Evolutionary conservation across 768 basidiomycete genomes (phyloP), one percentile per base, ranked within the genome.

Genomic region (Austroboletus eburneus): DNA sequence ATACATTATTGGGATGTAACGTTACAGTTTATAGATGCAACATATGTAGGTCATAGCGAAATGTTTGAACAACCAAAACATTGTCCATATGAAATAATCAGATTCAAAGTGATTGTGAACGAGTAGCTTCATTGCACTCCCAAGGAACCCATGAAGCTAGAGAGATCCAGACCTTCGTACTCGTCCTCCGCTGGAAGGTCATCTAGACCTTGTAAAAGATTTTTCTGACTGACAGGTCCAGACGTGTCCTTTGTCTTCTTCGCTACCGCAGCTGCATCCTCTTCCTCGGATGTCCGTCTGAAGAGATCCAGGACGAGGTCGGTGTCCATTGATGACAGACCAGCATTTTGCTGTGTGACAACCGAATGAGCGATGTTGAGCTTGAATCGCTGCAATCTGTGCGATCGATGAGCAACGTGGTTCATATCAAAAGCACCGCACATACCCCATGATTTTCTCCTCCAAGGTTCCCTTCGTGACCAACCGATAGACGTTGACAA

Each of bases 391-490:
- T 99, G 96, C 51, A 99, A 67, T 29, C 95, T 97, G 63, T 36
- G 41, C 23, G 17, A 45, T 17, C 24, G 34, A 34, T 54, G 27
- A 51, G 56, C 42, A 36, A 49, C 42, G 9, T 36, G 30, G 20
- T 2, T 10, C 45, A 33, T 25, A 4, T 29, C 27, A 10, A 8
- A 22, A 23, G 25, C 30, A 37, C 9, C 24, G 70, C 83, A 24
- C 50, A 53, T 65, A 96, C 92, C 96, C 96, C 96, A 99, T 99
- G 54, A 99, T 99, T 69, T 98, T 98, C 67, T 98, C 96, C 66
- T 99, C 96, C 32, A 99, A 65, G 0, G 96, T 99, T 12, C 94
- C 96, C 62, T 94, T 88, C 12, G 94, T 98, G 57, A 99, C 91
- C 43, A 99, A 71, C 14, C 96, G 86, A 70, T 99, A 99, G 5